Evolutionary conservation across 805 yeast genomes (phyloP).

Genomic region (Novakomyces olei): DNA sequence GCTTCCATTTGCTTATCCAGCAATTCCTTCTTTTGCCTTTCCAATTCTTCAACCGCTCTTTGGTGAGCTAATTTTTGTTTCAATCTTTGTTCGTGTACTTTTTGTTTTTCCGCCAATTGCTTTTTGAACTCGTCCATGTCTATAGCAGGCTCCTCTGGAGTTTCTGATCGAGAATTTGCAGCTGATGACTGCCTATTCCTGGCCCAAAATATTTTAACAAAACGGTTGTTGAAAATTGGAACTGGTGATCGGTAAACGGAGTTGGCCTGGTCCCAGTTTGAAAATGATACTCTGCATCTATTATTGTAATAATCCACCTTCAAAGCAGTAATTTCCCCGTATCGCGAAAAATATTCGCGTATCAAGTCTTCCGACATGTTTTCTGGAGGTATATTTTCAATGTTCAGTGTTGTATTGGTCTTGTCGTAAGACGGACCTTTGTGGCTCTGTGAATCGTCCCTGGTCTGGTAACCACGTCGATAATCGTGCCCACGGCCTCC

Average conservation of each 20-base stretch:
- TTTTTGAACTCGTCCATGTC: slow-evolving; percentile 20
- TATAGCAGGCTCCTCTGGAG: slow-evolving; percentile 10
- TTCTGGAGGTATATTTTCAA: slow-evolving; percentile 25
- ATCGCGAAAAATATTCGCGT: slow-evolving; percentile 19
- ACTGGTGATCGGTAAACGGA: slow-evolving; percentile 24
- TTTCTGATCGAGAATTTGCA: slow-evolving; percentile 7
- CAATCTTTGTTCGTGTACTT: slow-evolving; percentile 20
- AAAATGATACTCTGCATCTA: slow-evolving; percentile 21
- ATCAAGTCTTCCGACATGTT: slow-evolving; percentile 18
- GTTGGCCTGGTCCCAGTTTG: slow-evolving; percentile 18
- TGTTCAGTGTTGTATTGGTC: slow-evolving; percentile 17
- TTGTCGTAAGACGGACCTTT: too few relatives aligned
- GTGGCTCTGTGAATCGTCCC: too few relatives aligned
- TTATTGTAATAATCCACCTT: slow-evolving; percentile 12
- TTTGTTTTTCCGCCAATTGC: slow-evolving; percentile 21
- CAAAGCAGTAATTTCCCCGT: slow-evolving; percentile 19
- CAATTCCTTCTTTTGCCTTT: slow-evolving; percentile 18
- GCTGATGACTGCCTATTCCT: slow-evolving; percentile 8
- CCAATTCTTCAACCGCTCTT: slow-evolving; percentile 15
- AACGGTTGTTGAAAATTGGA: slow-evolving; percentile 28
- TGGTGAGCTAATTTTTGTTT: slow-evolving; percentile 17
- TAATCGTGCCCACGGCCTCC: too few relatives aligned
- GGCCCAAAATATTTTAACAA: slow-evolving; percentile 26
- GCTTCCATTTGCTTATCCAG: slow-evolving; percentile 18
- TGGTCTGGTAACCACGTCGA: too few relatives aligned